These are phyloP conservation scores for Tylopilus plumbeoviolaceoides DNA, from an alignment of 768 basidiomycete species.

Conservation along the genomic window DNA sequence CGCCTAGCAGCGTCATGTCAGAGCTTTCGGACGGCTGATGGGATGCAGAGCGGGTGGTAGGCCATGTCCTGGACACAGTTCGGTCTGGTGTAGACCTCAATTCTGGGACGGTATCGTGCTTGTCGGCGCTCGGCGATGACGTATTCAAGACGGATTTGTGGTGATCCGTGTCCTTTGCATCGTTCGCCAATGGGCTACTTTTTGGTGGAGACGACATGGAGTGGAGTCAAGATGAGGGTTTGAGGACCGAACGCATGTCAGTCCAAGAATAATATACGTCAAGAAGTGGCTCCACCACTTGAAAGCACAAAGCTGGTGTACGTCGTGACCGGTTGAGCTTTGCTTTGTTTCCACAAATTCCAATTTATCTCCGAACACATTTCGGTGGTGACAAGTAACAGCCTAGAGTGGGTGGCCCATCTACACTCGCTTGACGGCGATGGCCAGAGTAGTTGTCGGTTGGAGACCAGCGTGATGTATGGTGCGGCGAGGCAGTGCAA, in stretches of 20 bases:
- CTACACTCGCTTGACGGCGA: no score
- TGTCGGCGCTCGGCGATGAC: not conserved
- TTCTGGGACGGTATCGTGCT: not conserved
- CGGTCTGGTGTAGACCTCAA: not conserved
- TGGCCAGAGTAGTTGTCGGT: no score
- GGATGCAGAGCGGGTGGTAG: slow-evolving; percentile 3
- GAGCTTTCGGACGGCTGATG: slow-evolving; percentile 2
- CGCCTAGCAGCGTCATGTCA: not conserved
- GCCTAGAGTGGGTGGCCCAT: no score
- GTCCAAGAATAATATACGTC: not conserved
- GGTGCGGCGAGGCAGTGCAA: no score
- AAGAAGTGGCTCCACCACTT: slow-evolving; percentile 8
- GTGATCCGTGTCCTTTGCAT: no score
- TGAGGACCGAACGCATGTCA: not conserved
- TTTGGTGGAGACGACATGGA: slow-evolving; percentile 6
- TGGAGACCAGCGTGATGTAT: no score
- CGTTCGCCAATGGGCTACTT: not conserved
- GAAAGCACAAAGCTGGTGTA: slow-evolving; percentile 16
- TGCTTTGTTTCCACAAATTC: slow-evolving; percentile 12
- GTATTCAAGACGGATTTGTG: not conserved
- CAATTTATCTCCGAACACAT: not conserved
- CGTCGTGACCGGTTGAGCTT: not conserved
- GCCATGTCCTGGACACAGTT: not conserved
- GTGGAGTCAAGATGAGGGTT: slow-evolving; percentile 1
- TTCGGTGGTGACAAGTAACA: no score